A percentile compares a stretch with the other conserved stretches of the same genome.
phyloP scores from a whole-genome alignment of 257 asterid genomes.

The Solanum chmielewskii region DNA sequence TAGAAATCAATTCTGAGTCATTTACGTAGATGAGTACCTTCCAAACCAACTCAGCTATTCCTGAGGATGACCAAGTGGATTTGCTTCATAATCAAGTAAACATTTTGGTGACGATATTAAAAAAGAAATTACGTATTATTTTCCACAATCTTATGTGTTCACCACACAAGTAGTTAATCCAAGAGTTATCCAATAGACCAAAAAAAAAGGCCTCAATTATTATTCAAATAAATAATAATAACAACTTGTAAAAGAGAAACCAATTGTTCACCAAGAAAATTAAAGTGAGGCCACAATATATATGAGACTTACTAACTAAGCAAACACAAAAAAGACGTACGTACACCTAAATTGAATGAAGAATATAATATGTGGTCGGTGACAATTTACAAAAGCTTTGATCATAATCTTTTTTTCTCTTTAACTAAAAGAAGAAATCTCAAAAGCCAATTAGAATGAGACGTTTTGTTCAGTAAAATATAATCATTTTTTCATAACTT shows the following conservation, averaged over 20 bases:
- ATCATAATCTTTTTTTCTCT: neutral
- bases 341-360: neutral
- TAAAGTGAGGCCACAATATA: neutral
- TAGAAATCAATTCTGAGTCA: neutral
- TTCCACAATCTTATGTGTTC: neutral
- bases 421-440: neutral
- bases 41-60: neutral
- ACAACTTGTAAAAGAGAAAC: neutral
- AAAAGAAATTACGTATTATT: neutral
- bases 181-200: neutral
- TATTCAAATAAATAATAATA: neutral
- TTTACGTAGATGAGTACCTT: neutral
- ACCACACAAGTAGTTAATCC: neutral
- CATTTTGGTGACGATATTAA: neutral
- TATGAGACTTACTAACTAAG: slow-evolving; percentile 3
- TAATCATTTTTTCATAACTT: neutral
- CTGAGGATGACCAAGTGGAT: neutral
- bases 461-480: neutral
- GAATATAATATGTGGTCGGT: slow-evolving; percentile 2
- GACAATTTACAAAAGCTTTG: neutral
- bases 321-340: neutral
- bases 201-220: neutral
- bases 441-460: neutral
- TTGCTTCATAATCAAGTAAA: neutral
- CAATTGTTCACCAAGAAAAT: neutral